These are phyloP conservation scores for Lolium perenne DNA, from an alignment of 176 grass and related monocot species.

Conservation along the genomic window DNA sequence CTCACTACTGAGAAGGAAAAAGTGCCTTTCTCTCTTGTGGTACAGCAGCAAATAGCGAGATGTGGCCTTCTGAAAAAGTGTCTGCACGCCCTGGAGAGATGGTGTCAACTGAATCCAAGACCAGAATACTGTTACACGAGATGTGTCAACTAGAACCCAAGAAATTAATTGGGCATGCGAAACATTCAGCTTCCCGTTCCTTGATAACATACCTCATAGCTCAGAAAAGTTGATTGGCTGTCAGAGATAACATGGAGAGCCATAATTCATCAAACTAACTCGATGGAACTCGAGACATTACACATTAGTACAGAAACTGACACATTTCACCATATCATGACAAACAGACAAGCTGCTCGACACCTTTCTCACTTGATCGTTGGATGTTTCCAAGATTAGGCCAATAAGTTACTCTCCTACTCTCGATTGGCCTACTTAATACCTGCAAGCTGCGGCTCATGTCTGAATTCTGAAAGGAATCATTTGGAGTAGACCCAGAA, in stretches of 20 bases:
- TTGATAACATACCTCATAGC: neutral
- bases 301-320: neutral
- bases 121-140: too few relatives aligned
- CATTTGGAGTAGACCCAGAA: neutral
- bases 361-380: conserved; percentile 31
- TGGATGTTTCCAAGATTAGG: conserved; percentile 32
- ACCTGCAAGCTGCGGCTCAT: conserved; percentile 7
- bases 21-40: neutral
- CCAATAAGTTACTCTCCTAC: conserved; percentile 27
- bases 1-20: neutral
- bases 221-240: neutral
- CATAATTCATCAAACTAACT: conserved; percentile 2
- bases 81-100: neutral
- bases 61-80: neutral
- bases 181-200: conserved; percentile 6
- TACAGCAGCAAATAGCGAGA: neutral
- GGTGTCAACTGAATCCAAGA: conserved; percentile 7
- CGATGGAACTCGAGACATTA: neutral
- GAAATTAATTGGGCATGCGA: neutral
- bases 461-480: conserved; percentile 34
- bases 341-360: conserved; percentile 31
- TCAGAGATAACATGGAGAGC: conserved; percentile 35
- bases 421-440: conserved; percentile 16
- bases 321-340: conserved; percentile 3
- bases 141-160: too few relatives aligned